Evolutionary conservation across 192 early-diverging fungal species (phyloP), one percentile per base, ranked within the genome.

Genomic region (Coemansia sp.): DNA sequence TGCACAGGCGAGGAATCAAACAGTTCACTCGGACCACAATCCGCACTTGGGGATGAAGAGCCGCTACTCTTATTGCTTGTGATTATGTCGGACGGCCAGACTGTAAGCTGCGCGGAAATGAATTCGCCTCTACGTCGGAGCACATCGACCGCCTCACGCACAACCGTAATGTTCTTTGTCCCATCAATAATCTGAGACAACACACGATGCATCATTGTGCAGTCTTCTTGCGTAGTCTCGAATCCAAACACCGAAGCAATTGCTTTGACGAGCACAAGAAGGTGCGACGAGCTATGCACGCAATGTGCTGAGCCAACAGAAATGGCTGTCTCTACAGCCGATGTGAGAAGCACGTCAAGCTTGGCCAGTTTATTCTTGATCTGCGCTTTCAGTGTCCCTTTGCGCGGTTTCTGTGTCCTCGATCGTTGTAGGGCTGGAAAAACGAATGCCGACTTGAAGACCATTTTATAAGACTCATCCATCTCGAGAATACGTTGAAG

Each of bases 91-190:
- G 59, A 48, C 15, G 79, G 79, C 79, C 79, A 81, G 13, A 33
- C 20, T 0, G 53, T 58, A 12, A 76, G 56, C 2, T 58, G 29
- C 1, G 74, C 55, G 1, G 79, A 68, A 15, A 72, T 28, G 2
- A 39, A 45, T 3, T 76, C 60, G 8, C 25, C 30, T 30, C 49
- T 62, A n/a, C 68, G 66, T 30, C 66, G 56, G 18, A 65, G 20
- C 7, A 49, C 70, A 30, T 81, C 78, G 12, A 81, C 58, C 2
- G 49, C 56, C 40, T 81, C 79, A 7, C 79, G 79, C 31, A 64
- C 67, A 48, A 66, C 74, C 4, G 79, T 76, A 21, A 76, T 66
- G 23, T 74, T 76, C 31, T 62, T 62, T 28, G 74, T 59, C 35
- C 69, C 71, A 23, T 77, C 80, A 7, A 82, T 30, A 26, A 76